Evolutionary conservation across 2,329 filamentous ascomycete species (phyloP), one percentile per base, ranked within the genome.

Genomic region (Gnomoniopsis sp.): DNA sequence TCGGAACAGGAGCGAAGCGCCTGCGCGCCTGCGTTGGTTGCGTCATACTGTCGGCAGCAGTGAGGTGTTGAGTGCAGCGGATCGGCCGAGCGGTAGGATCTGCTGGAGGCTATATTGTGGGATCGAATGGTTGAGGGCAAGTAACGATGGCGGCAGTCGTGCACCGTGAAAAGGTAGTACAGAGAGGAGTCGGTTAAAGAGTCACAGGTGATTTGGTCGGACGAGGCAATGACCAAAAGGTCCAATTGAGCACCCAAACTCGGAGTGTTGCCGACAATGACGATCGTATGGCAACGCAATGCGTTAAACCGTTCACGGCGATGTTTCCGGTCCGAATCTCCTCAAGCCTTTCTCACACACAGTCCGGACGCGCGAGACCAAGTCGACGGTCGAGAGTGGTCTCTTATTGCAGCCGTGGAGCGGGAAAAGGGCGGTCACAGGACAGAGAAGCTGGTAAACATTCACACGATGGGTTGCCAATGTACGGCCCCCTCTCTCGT

Each of bases 1-100:
- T 84, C 17, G 88, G 88, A 56, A 89, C 81, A 36, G 88, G 87
- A 46, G 77, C 79, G 74, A 90, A 90, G 66, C 84, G 84, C 68
- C 83, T 78, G 63, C 79, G 77, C 53, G 79, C 73, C 64, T 75
- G 73, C 64, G 72, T 65, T 43, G 65, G 61, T 58, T 69, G 71
- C 56, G 73, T 68, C 77, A 79, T 79, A 62, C 21, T 57, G 49
- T 44, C 49, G 36, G 41, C 49, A 19, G 38, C 12, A 49, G 23
- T 7, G 22, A 23, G 15, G 12, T n/a, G 26, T 30, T 34, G 57
- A 22, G 21, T 22, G 17, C n/a, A 38, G 49, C 7, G 23, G 26
- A 15, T 48, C 43, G 46, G 47, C 30, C 46, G 15, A 8, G n/a
- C 34, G n/a, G 50, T 11, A n/a, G 17, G 17, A 2, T 0, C 11